A percentile compares a stretch with the other conserved stretches of the same genome.
Conservation (phyloP, 2,329 filamentous ascomycete genomes). For the Lasiodiplodia citricola region DNA sequence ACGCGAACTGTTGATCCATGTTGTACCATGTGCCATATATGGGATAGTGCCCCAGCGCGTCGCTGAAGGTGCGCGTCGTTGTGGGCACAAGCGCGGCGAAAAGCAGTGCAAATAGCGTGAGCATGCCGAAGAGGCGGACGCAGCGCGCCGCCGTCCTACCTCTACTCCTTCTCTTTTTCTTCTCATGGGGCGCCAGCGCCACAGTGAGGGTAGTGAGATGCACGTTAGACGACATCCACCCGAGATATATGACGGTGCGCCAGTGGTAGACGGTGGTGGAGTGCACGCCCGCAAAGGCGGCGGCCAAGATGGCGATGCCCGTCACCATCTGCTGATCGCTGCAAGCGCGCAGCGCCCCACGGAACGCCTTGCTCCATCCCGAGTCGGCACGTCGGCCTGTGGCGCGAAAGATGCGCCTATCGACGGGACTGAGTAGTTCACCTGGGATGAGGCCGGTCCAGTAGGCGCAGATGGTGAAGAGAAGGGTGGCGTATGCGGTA, state of each 20-base stretch:
- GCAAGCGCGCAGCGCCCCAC: slow-evolving; percentile 28
- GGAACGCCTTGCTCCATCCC: slow-evolving; percentile 2
- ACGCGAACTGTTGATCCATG: not conserved
- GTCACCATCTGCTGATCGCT: slow-evolving; percentile 34
- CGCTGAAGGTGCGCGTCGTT: not conserved
- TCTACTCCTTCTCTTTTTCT: not conserved
- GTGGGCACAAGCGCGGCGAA: not conserved
- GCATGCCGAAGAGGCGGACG: slow-evolving; percentile 28
- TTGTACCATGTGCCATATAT: not conserved
- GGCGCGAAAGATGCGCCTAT: not conserved
- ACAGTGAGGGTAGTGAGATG: slow-evolving; percentile 32
- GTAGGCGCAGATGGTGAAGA: not conserved
- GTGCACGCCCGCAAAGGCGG: slow-evolving; percentile 26
- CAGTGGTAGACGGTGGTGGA: slow-evolving; percentile 29
- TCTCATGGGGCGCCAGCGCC: slow-evolving; percentile 13
- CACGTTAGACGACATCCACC: slow-evolving; percentile 32
- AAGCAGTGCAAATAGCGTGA: slow-evolving; percentile 24
- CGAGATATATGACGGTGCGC: slow-evolving; percentile 31
- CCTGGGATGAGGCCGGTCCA: not conserved
- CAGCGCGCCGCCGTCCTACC: slow-evolving; percentile 21
- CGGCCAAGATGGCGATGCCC: slow-evolving; percentile 30
- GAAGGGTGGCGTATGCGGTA: not conserved
- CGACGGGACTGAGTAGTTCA: not conserved
- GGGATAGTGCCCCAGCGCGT: not conserved
- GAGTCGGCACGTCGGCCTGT: not conserved